Percentiles rank a stretch among this genome's conserved stretches.
Evolutionary conservation across 495 filamentous ascomycete genomes (phyloP).

Genomic region (Daldinia concentrica): DNA sequence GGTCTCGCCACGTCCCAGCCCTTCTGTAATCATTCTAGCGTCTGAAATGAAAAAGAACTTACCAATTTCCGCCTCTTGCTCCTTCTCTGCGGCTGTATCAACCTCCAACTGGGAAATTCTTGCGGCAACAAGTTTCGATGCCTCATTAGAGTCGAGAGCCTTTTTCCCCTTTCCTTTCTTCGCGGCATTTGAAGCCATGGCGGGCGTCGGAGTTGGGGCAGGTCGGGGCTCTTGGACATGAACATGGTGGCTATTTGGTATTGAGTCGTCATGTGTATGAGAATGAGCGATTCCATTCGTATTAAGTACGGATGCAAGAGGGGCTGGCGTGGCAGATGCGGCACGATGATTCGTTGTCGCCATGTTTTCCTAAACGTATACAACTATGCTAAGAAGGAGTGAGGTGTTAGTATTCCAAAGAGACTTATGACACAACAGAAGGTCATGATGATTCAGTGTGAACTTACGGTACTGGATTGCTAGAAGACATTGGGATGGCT

Average conservation of each 20-base stretch:
- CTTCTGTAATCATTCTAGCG: slow-evolving; percentile 12
- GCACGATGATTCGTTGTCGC: slow-evolving; percentile 44
- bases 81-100: slow-evolving; percentile 91
- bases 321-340: slow-evolving; percentile 45
- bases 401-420: slow-evolving; percentile 6
- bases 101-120: slow-evolving; percentile 96
- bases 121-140: slow-evolving; percentile 86
- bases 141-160: slow-evolving; percentile 80
- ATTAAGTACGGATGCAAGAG: slow-evolving; percentile 36
- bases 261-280: slow-evolving; percentile 40
- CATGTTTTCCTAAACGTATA: slow-evolving; percentile 39
- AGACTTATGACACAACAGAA: slow-evolving; percentile 5
- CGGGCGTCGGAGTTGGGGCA: slow-evolving; percentile 52
- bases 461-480: slow-evolving; percentile 24
- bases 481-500: slow-evolving; percentile 32
- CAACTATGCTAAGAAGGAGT: slow-evolving; percentile 17
- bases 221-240: slow-evolving; percentile 53
- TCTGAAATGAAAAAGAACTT: slow-evolving; percentile 55
- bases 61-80: slow-evolving; percentile 97
- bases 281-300: slow-evolving; percentile 39
- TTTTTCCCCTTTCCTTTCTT: slow-evolving; percentile 80
- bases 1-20: not conserved
- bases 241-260: slow-evolving; percentile 50
- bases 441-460: slow-evolving; percentile 7
- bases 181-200: slow-evolving; percentile 50